Percentiles rank a stretch among this genome's conserved stretches.
These are phyloP conservation scores for Thielaviopsis euricoi DNA, from an alignment of 2,329 filamentous ascomycete genomes.

Conservation along the genomic window DNA sequence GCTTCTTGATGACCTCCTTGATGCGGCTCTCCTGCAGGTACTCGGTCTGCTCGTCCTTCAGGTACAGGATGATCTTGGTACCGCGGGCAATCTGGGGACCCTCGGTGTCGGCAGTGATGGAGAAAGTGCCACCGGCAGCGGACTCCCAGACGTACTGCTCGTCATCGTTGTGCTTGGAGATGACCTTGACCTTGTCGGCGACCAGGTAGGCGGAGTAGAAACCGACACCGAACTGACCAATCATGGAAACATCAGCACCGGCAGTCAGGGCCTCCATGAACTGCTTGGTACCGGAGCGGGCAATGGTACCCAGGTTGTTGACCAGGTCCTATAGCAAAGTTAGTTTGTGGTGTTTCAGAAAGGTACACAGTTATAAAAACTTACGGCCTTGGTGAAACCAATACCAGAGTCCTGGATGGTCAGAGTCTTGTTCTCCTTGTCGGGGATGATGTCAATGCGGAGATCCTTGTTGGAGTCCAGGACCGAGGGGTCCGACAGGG, in stretches of 20 bases:
- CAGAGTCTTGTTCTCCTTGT: constrained; percentile 94
- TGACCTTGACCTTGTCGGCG: constrained; percentile 83
- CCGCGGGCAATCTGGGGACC: constrained; percentile 83
- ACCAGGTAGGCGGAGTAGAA: constrained; percentile 99
- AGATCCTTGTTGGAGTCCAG: constrained; percentile 96
- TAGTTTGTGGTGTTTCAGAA: constrained; percentile 18
- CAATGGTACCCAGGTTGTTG: constrained; percentile 99
- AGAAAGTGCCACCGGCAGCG: constrained; percentile 92
- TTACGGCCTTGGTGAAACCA: constrained; percentile 99
- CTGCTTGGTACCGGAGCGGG: constrained; percentile 98
- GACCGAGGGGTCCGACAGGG: constrained; percentile 91
- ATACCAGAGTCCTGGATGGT: constrained; percentile 98
- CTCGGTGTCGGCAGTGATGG: constrained; percentile 75
- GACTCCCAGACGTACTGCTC: constrained; percentile 99
- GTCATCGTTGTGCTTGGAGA: constrained; percentile 99
- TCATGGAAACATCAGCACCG: constrained; percentile 99
- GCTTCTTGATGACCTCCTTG: constrained; percentile 99
- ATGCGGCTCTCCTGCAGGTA: constrained; percentile 98
- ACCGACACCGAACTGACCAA: constrained; percentile 99
- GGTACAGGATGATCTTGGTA: constrained; percentile 94
- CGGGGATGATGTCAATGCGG: constrained; percentile 94
- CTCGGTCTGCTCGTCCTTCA: constrained; percentile 98
- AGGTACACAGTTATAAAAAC: constrained; percentile 22
- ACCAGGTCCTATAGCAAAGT: constrained; percentile 59
- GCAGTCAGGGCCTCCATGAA: constrained; percentile 99